Base-by-base conservation (phyloP, 2,329 filamentous ascomycete species). In the Epichloe brachyelytri region DNA sequence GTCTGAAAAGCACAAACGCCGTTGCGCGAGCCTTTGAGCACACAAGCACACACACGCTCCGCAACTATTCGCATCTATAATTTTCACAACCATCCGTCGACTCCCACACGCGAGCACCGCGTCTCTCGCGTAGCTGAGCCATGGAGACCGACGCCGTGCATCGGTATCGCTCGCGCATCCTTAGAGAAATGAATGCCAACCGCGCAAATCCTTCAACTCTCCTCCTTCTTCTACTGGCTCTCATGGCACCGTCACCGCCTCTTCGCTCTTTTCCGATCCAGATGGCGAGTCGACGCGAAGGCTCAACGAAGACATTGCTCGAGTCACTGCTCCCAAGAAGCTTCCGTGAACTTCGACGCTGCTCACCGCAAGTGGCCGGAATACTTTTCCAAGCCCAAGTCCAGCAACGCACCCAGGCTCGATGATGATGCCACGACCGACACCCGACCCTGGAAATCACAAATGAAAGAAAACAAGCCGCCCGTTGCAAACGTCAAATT, bases 141-240 rank as follows among this genome's bases (percentile, higher is more conserved):
- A 73, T 73, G 71, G 71, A 72, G 60, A 58, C 63, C 59, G 69
- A 73, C 57, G 60, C 62, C 45, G 60, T 62, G 51, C 67, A 55
- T 58, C 67, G 69, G 58, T 73, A 71, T 65, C 70, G 69, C 59
- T 73, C 71, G 59, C 71, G 71, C 57, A 71, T 73, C 54, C 66
- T 73, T 58, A 70, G 74, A 63, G 74, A 76, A 65, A 75, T 76
- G 72, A 71, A 73, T 46, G 66, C 71, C 56, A 71, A 74, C 63
- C 69, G 71, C 62, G 69, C 76, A 53, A 76, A 79, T 62, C 76
- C 5, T 79, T 78, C 66, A 77, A 76, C 64, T 79, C 76, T 19
- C 77, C 77, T 5, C 76, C 76, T 19, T 78, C 76, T 6, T 79
- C 76, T 6, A 79, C 76, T 33, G 76, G 76, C 51, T 76, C 74